Conservation (phyloP, 371 early-diverging fungal species). For the Entomophthora muscae region DNA sequence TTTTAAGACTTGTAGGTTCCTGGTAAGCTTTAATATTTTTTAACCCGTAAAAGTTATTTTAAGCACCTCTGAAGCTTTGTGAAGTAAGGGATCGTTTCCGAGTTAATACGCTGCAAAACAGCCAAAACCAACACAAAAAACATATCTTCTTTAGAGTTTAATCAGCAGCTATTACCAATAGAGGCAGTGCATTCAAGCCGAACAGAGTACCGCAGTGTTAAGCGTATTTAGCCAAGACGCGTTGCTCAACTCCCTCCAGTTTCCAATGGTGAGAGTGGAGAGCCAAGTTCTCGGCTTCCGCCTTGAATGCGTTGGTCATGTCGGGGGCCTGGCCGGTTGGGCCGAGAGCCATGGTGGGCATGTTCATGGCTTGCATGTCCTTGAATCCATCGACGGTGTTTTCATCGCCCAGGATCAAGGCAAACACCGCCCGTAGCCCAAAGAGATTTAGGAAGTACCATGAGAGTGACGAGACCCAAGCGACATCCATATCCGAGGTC, state of each 20-base stretch:
- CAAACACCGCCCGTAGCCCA: conserved; percentile 82
- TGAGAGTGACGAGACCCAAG: conserved; percentile 91
- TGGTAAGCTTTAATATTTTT: too few relatives aligned
- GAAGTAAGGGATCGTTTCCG: too few relatives aligned
- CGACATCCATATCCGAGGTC: conserved; percentile 90
- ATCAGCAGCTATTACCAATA: too few relatives aligned
- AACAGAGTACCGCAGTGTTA: too few relatives aligned
- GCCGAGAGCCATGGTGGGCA: conserved; percentile 39
- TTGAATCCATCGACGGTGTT: conserved; percentile 79
- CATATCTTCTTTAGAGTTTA: too few relatives aligned
- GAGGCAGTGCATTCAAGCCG: too few relatives aligned
- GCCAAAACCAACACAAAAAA: too few relatives aligned
- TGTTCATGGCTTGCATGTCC: conserved; percentile 80
- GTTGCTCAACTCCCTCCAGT: conserved; percentile 62
- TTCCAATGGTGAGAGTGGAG: conserved; percentile 68
- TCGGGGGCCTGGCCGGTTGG: conserved; percentile 49
- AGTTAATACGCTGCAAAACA: too few relatives aligned
- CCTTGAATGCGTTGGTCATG: conserved; percentile 66
- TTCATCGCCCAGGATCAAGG: conserved; percentile 76
- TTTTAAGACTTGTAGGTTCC: too few relatives aligned
- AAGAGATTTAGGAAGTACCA: conserved; percentile 97
- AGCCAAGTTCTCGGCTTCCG: conserved; percentile 73
- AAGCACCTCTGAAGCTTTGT: too few relatives aligned
- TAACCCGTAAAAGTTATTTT: too few relatives aligned
- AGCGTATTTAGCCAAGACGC: conserved; percentile 52